Base-by-base conservation (phyloP, 495 filamentous ascomycete species). In the Aspergillus biplanus region DNA sequence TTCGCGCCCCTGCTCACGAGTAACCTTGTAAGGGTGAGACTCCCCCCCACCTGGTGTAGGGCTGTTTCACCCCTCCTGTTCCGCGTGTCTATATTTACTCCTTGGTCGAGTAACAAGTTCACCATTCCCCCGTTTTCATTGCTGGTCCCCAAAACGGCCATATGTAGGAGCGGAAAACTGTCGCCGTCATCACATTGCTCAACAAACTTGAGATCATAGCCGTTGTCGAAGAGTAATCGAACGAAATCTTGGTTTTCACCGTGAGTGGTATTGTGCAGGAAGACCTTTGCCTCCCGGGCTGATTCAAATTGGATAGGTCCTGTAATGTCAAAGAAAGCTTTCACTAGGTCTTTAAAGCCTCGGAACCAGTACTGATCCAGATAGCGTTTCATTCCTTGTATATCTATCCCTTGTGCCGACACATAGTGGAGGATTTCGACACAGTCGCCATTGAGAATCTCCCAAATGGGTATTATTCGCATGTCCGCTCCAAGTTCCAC, bases 1-100 rank as follows among this genome's bases (percentile, higher is more conserved):
- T 44, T 44, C 39, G 39, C 39, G 39, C 39, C 39, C 39, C 39
- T 44, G 39, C 39, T 44, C 39, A 44, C 39, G 39, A 44, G 39
- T 1, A 44, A n/a, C n/a, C n/a, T 44, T 8, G 39, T 44, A 11
- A 44, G n/a, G 39, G 3, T 8, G 39, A n/a, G 39, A 44, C n/a
- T 44, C 39, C 39, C 3, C n/a, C 5, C 4, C 39, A n/a, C 39
- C 39, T n/a, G 39, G 39, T 44, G 39, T 44, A 44, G 39, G 7
- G 39, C 39, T 6, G 39, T 44, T 44, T 44, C n/a, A 44, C 39
- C 39, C 4, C 8, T 44, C 4, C n/a, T 44, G 39, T 9, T 8
- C 8, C 39, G 39, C 8, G n/a, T n/a, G 3, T 44, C 39, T 44
- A 9, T 8, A 44, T 44, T 44, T 44, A n/a, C 39, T 12, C 39